phyloP scores from a whole-genome alignment of 2,329 filamentous ascomycete genomes.

The Aschersonia sp. region DNA sequence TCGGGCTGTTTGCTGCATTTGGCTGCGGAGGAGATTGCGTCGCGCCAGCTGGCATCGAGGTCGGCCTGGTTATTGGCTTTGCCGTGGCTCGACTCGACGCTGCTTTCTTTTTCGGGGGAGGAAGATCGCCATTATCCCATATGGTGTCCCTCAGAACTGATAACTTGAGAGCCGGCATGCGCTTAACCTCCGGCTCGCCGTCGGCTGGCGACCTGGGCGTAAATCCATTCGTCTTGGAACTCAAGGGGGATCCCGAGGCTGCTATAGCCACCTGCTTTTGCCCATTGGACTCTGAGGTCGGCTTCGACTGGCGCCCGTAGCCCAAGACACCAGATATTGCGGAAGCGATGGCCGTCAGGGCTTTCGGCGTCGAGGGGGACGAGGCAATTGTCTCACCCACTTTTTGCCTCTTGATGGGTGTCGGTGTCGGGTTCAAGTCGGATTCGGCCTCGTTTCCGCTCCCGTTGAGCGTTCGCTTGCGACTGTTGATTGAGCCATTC shows the following conservation, averaged over 20 bases:
- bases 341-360: conserved; percentile 16
- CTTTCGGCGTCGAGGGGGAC: conserved; percentile 14
- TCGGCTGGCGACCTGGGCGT: conserved; percentile 2
- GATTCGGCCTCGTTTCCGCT: conserved; percentile 9
- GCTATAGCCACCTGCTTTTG: neutral
- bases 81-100: conserved; percentile 5
- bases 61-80: neutral
- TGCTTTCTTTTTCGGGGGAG: conserved; percentile 4
- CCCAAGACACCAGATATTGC: conserved; percentile 15
- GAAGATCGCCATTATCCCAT: conserved; percentile 19
- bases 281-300: conserved; percentile 5
- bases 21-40: too few species aligned
- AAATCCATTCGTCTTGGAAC: neutral
- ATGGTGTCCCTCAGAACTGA: conserved; percentile 21
- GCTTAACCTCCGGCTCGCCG: conserved; percentile 4
- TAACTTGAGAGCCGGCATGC: conserved; percentile 19
- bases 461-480: conserved; percentile 5
- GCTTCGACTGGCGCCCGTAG: conserved; percentile 7
- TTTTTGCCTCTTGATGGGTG: conserved; percentile 16
- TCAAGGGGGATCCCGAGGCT: neutral
- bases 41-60: neutral
- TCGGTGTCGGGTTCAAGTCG: conserved; percentile 10
- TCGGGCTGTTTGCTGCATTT: conserved; percentile 1
- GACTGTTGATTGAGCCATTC: conserved; percentile 8
- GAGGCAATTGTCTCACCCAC: conserved; percentile 12